Base-by-base conservation (phyloP, 139 green algal genomes). In the Coelastrella sp. region DNA sequence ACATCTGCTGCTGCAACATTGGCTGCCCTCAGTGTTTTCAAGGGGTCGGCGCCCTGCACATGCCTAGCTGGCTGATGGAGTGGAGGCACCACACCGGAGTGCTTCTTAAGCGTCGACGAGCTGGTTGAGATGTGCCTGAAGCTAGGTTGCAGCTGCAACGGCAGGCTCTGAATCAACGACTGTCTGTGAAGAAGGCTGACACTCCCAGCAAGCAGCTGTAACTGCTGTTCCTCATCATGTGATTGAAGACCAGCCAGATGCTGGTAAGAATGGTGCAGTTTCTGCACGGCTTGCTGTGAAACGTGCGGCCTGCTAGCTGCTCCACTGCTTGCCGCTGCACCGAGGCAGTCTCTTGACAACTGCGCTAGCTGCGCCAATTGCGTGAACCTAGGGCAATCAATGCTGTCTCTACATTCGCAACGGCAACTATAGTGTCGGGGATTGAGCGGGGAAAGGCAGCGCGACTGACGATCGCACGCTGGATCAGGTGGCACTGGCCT, bases 61-160 rank as follows among this genome's bases (percentile, higher is more conserved):
- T 78, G 64, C 23, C 78, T 60, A 7, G 20, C 11, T 20, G 82
- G 82, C 64, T 87, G 82, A 19, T 87, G 82, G 32, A 87, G 65
- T 32, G 32, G 64, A 3, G 64, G 82, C 13, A 64, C 54, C 59
- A 4, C 20, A 22, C 78, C 6, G 56, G 54, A 60, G 17, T 60
- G 56, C 17, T 85, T 85, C 7, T 73, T 7, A 19, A 16, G 5
- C 3, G 17, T n/a, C n/a, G n/a, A 74, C 6, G 79, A 19, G 58
- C 79, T 85, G 58, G 7, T 85, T 54, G 20, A 73, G 19, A 85
- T 73, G 32, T n/a, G 0, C 19, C 79, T 71, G 20, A 14, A 85
- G 58, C 17, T 20, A 4, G 79, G 58, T 17, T 60, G 80, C 22
- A 58, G 80, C 5, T 59, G 80, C 59, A 85, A 5, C 16, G 14